phyloP scores from a whole-genome alignment of 306 rosid species.

The Inga oerstediana region DNA sequence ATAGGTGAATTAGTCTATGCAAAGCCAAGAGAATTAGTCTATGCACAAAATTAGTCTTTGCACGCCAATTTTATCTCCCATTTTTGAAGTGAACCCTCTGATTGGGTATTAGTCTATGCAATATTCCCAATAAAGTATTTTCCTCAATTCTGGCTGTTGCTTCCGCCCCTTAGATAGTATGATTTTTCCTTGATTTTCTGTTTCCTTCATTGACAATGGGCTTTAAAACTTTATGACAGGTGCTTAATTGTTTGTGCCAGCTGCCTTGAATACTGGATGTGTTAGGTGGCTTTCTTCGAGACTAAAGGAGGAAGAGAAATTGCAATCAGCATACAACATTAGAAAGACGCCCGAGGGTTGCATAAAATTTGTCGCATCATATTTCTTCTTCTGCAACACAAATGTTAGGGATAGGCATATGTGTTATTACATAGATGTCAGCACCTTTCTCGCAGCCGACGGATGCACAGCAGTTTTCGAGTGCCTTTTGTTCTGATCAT shows the following conservation, averaged over 20 bases:
- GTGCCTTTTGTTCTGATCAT: too few relatives aligned
- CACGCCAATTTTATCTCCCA: too few relatives aligned
- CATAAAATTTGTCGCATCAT: too few relatives aligned
- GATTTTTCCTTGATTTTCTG: slow-evolving; percentile 25
- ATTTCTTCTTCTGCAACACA: too few relatives aligned
- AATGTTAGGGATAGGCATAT: too few relatives aligned
- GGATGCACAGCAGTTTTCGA: too few relatives aligned
- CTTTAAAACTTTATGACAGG: slow-evolving; percentile 85
- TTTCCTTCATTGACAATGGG: slow-evolving; percentile 49
- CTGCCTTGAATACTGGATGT: slow-evolving; percentile 96
- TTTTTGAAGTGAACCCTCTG: slow-evolving; percentile 36
- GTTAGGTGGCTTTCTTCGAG: slow-evolving; percentile 85
- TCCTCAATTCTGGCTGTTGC: neutral
- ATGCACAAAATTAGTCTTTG: too few relatives aligned
- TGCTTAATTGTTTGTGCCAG: slow-evolving; percentile 90
- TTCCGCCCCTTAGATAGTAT: neutral
- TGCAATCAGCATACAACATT: slow-evolving; percentile 64
- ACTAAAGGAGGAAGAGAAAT: slow-evolving; percentile 92
- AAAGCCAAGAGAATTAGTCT: too few relatives aligned
- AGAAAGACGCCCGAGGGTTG: slow-evolving; percentile 47
- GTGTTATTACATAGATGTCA: too few relatives aligned
- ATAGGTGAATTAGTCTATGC: too few relatives aligned
- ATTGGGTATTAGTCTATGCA: slow-evolving; percentile 66
- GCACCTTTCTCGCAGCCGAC: too few relatives aligned
- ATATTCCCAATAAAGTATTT: slow-evolving; percentile 27